A percentile compares a stretch with the other conserved stretches of the same genome.
phyloP scores from a whole-genome alignment of 768 basidiomycete species.

The Thelephora ganbajun region DNA sequence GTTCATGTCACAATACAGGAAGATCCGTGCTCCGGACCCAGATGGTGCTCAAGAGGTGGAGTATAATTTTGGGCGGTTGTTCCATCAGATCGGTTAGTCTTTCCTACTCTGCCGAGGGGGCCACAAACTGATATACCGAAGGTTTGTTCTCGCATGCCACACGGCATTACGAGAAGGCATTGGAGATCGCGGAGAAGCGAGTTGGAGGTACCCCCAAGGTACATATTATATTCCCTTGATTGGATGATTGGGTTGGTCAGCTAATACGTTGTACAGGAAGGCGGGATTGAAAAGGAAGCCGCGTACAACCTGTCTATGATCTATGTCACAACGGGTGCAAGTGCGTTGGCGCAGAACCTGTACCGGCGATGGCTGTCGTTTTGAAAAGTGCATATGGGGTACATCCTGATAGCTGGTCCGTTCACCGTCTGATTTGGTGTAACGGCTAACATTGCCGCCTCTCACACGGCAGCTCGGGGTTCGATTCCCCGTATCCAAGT shows the following conservation, averaged over 20 bases:
- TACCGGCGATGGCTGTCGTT: conserved; percentile 78
- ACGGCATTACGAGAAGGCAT: conserved; percentile 69
- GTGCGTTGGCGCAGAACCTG: conserved; percentile 51
- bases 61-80: conserved; percentile 84
- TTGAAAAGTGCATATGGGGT: no score
- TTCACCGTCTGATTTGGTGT: conserved; percentile 6
- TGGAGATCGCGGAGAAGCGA: conserved; percentile 43
- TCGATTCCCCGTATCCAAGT: no score
- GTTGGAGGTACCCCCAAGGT: conserved; percentile 18
- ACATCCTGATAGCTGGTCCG: no score
- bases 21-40: conserved; percentile 32
- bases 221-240: conserved; percentile 8
- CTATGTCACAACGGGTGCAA: conserved; percentile 67
- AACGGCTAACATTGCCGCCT: conserved; percentile 11
- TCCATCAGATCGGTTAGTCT: conserved; percentile 60
- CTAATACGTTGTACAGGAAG: conserved; percentile 20
- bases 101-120: background rate
- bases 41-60: conserved; percentile 63
- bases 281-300: conserved; percentile 54
- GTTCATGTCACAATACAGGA: conserved; percentile 71
- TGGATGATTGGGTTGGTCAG: background rate
- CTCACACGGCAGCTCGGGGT: conserved; percentile 1
- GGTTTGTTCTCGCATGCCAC: conserved; percentile 74
- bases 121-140: conserved; percentile 16
- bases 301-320: conserved; percentile 83